Base-by-base conservation (phyloP, 1,284 basidiomycete species). In the Rugosomyces carneus region DNA sequence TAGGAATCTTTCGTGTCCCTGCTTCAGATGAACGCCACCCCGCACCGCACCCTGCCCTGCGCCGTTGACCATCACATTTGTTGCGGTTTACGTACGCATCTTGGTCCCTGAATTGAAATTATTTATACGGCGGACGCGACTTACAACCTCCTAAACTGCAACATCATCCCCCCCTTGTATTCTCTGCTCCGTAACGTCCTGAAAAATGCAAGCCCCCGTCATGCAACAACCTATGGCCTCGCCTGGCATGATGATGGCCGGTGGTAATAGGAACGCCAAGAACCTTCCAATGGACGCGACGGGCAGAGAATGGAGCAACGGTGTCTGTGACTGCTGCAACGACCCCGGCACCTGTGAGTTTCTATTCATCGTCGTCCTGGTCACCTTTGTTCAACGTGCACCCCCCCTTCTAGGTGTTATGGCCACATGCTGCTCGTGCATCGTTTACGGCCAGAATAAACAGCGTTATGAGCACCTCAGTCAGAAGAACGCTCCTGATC, bases 221-320 rank as follows among this genome's bases (percentile, higher is more conserved):
- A 19, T 45, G 7, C 43, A 45, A 34, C 53, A 59, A 44, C 59
- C 59, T 39, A 48, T 42, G 26, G 47, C 58, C 24, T 56, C 49
- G 1, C 56, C 53, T 19, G 60, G 56, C 41, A 68, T 68, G 66
- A 53, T 54, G 34, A 46, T 60, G 36, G 50, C 45, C 50, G 61
- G 66, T 26, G 65, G 70, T 21, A 64, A 69, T 54, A 60, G 63
- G 40, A 74, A 75, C 51, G 64, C 63, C 6, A 63, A 65, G 44
- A 71, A 71, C 56, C 47, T 70, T 24, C 68, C 68, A 5, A 47
- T 66, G 37, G 64, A 64, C 31, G 42, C 53, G 13, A 58, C 68
- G 23, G 70, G 71, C 38, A 67, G 74, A 50, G 71, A 70, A 42
- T 76, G 74, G 74, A 71, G 68, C 39, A 46, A 68, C 45, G 67